Evolutionary conservation across 2,329 filamentous ascomycete species (phyloP).

Genomic region (Nemania sp.): DNA sequence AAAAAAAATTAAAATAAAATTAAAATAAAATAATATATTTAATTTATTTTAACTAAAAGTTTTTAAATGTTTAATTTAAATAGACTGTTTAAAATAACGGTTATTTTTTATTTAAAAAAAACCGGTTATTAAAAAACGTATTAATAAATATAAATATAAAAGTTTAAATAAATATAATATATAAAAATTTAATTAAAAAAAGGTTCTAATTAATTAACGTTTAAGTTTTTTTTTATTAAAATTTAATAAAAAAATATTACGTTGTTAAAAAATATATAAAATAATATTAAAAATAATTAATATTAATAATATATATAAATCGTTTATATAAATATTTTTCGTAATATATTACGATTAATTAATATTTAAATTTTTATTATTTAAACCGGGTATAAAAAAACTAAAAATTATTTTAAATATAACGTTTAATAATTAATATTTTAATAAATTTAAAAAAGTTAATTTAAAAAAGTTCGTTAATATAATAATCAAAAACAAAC

Average conservation of each 20-base stretch:
- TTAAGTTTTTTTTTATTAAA: neutral
- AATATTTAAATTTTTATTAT: too few species aligned
- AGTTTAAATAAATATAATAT: neutral
- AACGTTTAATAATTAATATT: too few species aligned
- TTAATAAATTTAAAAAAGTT: too few species aligned
- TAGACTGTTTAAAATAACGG: neutral
- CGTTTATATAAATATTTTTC: too few species aligned
- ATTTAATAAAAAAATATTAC: neutral
- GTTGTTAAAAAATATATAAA: too few species aligned
- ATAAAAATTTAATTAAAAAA: neutral
- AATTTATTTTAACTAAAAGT: neutral
- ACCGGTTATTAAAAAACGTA: neutral
- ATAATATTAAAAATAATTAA: too few species aligned
- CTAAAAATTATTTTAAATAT: too few species aligned
- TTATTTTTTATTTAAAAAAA: neutral
- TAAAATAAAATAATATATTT: neutral
- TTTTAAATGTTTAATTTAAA: neutral
- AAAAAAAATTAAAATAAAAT: neutral
- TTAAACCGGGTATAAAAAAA: too few species aligned
- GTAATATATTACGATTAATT: too few species aligned
- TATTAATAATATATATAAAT: too few species aligned
- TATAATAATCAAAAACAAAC: too few species aligned
- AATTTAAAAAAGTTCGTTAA: too few species aligned
- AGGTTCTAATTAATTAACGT: neutral
- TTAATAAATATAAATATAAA: neutral